These are phyloP conservation scores for Amauroascus verrucosus DNA, from an alignment of 2,329 filamentous ascomycete species.

Conservation along the genomic window DNA sequence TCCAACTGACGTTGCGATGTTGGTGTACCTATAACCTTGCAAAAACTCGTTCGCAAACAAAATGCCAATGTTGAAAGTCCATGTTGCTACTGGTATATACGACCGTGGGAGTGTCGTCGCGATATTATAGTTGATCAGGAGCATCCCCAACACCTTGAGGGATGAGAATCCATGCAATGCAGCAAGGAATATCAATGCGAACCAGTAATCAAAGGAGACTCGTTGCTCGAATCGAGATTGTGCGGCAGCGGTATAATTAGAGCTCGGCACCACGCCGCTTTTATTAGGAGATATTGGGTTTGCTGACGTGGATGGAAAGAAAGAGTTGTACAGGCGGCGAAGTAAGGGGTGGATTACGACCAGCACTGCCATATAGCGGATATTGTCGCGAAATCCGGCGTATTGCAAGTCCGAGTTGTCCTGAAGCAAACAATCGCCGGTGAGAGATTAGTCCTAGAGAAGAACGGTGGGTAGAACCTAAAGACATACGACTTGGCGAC, in stretches of 20 bases:
- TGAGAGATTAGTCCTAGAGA: neutral
- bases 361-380: constrained; percentile 67
- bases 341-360: constrained; percentile 69
- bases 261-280: constrained; percentile 20
- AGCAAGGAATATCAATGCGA: constrained; percentile 67
- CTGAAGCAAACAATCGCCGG: constrained; percentile 36
- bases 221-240: constrained; percentile 57
- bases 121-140: constrained; percentile 72
- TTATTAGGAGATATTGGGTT: constrained; percentile 13
- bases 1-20: constrained; percentile 48
- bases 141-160: constrained; percentile 68
- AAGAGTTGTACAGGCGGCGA: constrained; percentile 58
- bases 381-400: constrained; percentile 68
- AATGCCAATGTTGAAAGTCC: constrained; percentile 77
- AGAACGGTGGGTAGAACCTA: neutral
- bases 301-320: constrained; percentile 36
- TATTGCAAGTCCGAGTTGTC: constrained; percentile 90
- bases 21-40: constrained; percentile 62
- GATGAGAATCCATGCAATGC: constrained; percentile 77
- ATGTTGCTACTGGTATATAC: constrained; percentile 66
- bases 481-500: constrained; percentile 66
- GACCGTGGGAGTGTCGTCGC: constrained; percentile 60
- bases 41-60: constrained; percentile 85
- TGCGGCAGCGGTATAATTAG: constrained; percentile 26
- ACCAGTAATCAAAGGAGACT: constrained; percentile 69